Evolutionary conservation across 2,329 filamentous ascomycete species (phyloP), one percentile per base, ranked within the genome.

Genomic region (Talaromyces sp.): DNA sequence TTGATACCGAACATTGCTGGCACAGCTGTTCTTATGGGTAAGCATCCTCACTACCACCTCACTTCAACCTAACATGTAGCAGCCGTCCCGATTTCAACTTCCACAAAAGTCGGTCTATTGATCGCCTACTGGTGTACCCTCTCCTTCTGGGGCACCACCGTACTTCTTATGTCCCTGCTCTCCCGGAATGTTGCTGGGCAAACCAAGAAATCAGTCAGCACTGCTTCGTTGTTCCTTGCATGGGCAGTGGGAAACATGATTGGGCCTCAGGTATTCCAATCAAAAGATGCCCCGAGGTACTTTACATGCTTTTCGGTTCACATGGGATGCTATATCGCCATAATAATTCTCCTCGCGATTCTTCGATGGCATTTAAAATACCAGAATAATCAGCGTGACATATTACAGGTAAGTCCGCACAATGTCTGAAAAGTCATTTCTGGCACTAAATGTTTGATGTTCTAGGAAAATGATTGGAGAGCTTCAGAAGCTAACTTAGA

Each of bases 241-340:
- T 53, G 51, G 51, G 40, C 51, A n/a, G 46, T 43, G 8, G 51
- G 51, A 8, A 53, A 53, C 14, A 36, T 43, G 36, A 49, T 53
- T 10, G 51, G 46, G 29, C 47, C 47, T 5, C 47, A 43, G 10
- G 39, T 43, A 13, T 49, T 49, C n/a, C 47, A 49, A 43, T 27
- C 37, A 2, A 42, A 43, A 22, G 47, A 49, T 49, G 47, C 47
- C 3, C 47, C 35, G 19, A 17, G 35, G 16, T 37, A 37, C 16
- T 37, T 37, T 37, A 37, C 45, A 4, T 47, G 45, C 13, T 47
- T 47, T 30, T 47, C 45, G 22, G 45, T 47, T 39, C 45, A 47
- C 9, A 47, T 47, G 45, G 45, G 45, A 30, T 47, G 45, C 13
- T 47, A 47, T 39, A 20, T 17, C n/a, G 36, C 20, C 24, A 40